Base-by-base conservation (phyloP, 371 early-diverging fungal genomes). In the Mucor mucedo region DNA sequence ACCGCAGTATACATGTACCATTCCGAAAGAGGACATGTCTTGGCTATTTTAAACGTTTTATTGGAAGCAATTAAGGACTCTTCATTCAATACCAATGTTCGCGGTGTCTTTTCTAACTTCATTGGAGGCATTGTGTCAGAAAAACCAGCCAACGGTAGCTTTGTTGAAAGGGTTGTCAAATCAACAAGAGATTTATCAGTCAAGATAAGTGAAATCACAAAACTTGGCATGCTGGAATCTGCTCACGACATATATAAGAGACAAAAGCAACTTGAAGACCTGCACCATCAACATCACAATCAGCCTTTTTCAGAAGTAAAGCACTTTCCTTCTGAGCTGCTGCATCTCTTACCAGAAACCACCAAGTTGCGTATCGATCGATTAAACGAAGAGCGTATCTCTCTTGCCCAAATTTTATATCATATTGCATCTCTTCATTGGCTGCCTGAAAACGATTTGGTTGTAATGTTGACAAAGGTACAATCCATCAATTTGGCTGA, bases 1-100 rank as follows among this genome's bases (percentile, higher is more conserved):
- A 83, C 88, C 0, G 90, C 94, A 0, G 84, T 94, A 5, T 63
- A 79, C 13, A 62, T 90, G 35, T 95, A 89, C 65, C 87, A 87
- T 62, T 66, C 79, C 40, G 94, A 95, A 71, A 77, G 91, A 52
- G 83, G 82, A 52, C 86, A 85, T 32, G 63, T 90, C 16, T 73
- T 93, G 27, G 66, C 83, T 40, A 78, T 87, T 65, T 68, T 95
- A 14, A 80, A 80, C 56, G 73, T 79, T 38, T 75, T 95, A 48
- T 62, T 94, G 47, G 80, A 83, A 32, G 83, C 79, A 40, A 79
- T 83, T 29, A 78, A 78, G 27, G 83, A 87, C 38, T 57, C 58
- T 0, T 63, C 71, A 2, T 71, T 88, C 1, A 77, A 82, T 4
- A 69, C 74, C 40, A 66, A 76, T 5, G 74, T 88, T 30, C 83